Percentiles rank a stretch among this genome's conserved stretches.
phyloP scores from a whole-genome alignment of 352 stramenopile species.

The Peronospora belbahrii region DNA sequence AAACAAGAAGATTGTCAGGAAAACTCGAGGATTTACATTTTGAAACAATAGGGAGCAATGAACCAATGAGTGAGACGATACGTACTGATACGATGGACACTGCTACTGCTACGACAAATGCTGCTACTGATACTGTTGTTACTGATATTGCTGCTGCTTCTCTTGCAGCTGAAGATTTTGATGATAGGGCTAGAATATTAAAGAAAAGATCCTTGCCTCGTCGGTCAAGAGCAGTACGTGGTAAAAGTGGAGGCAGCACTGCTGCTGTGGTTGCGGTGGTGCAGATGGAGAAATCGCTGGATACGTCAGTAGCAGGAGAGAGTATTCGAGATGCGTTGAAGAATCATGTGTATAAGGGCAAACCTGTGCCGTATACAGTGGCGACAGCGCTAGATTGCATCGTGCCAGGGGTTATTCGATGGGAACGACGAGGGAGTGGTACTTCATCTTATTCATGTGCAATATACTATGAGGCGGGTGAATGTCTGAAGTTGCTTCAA shows the following conservation, averaged over 20 bases:
- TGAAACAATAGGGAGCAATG: slow-evolving; percentile 5
- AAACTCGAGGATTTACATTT: slow-evolving; percentile 14
- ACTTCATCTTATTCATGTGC: slow-evolving; percentile 17
- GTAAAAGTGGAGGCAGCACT: neutral
- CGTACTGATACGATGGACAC: neutral
- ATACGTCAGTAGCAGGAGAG: slow-evolving; percentile 27
- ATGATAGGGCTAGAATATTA: no score
- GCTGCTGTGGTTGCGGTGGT: slow-evolving; percentile 15
- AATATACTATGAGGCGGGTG: slow-evolving; percentile 36
- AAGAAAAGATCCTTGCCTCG: slow-evolving; percentile 1
- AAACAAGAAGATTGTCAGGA: slow-evolving; percentile 18
- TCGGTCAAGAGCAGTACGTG: slow-evolving; percentile 1
- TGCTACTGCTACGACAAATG: neutral
- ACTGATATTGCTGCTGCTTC: neutral
- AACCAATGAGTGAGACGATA: neutral
- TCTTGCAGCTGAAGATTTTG: neutral
- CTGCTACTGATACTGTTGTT: neutral
- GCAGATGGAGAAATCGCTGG: slow-evolving; percentile 39
- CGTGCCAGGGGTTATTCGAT: slow-evolving; percentile 28
- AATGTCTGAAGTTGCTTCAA: slow-evolving; percentile 35
- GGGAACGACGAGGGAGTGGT: slow-evolving; percentile 20
- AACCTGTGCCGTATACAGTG: slow-evolving; percentile 33
- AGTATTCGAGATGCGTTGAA: slow-evolving; percentile 36
- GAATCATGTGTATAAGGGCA: slow-evolving; percentile 50
- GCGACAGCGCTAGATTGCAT: slow-evolving; percentile 25